Base-by-base conservation (phyloP, 1,284 basidiomycete genomes). In the Vanrija pseudolonga region DNA sequence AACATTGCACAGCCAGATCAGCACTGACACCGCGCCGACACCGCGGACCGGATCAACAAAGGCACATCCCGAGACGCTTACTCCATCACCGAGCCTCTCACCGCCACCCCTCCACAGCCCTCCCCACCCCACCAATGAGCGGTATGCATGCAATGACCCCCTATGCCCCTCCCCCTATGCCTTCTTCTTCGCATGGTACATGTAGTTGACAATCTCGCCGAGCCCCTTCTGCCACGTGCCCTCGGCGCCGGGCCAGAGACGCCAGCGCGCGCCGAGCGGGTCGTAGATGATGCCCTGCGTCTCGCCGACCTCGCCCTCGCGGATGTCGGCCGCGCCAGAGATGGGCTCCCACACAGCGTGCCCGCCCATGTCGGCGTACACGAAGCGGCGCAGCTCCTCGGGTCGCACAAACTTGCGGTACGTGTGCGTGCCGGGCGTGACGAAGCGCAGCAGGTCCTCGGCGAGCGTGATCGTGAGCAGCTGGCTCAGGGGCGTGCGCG, bases 331-430 rank as follows among this genome's bases (percentile, higher is more conserved):
- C 59, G 76, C 62, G 78, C 74, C 60, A 65, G 74, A 39, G 78
- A 60, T 51, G 43, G 59, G 36, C 62, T 66, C 61, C 74, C 62
- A 73, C 42, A 55, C 69, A 53, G 53, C 77, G 74, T 73, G 57
- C 3, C 75, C 75, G 62, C 79, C 69, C 79, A 83, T 68, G 63
- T 84, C 74, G 28, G 72, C 77, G 51, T 83, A 80, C 76, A 98
- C 95, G 77, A 90, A 97, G 9, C 81, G 81, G 36, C 88, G 78
- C n/a, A 99, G 82, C 72, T 99, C 95, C 0, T 81, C 79, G 1
- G 95, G 91, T 62, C 90, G 89, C 69, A 99, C 81, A 73, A 84
- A 99, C 77, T 99, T 97, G 39, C 82, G 80, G 70, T 90, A 88
- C 0, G 90, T 92, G 74, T 99, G 96, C 5, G 96, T 98, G 3